phyloP scores from a whole-genome alignment of 169 alveolate genomes.

The Neospora caninum region DNA sequence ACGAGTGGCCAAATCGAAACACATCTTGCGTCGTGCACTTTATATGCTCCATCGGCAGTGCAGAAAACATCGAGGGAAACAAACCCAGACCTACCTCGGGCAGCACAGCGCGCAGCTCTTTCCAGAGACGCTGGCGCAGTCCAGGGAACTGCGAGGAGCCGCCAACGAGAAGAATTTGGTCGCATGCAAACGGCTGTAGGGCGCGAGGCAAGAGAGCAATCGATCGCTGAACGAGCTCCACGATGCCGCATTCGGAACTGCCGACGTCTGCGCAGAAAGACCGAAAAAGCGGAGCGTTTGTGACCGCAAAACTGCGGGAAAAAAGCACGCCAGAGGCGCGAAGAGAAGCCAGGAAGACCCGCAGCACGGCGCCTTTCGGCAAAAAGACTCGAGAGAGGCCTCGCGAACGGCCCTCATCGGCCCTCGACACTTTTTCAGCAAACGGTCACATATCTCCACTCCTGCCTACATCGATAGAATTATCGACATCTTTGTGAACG shows the following conservation, averaged over 20 bases:
- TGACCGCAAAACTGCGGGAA: neutral
- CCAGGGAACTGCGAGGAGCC: slow-evolving; percentile 78
- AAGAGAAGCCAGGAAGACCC: neutral
- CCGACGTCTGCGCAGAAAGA: slow-evolving; percentile 69
- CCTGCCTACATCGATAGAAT: too few species aligned
- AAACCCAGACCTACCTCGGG: slow-evolving; percentile 66
- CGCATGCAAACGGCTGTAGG: slow-evolving; percentile 72
- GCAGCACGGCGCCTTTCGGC: neutral
- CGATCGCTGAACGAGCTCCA: slow-evolving; percentile 76
- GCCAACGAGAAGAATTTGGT: slow-evolving; percentile 78
- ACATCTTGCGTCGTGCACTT: too few species aligned
- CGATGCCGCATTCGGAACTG: slow-evolving; percentile 76
- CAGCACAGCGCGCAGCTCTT: slow-evolving; percentile 72
- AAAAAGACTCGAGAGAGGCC: neutral
- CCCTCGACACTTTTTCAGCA: too few species aligned
- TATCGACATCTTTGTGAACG: too few species aligned
- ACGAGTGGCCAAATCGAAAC: too few species aligned
- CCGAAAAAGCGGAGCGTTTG: neutral
- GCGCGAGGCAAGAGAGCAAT: slow-evolving; percentile 75
- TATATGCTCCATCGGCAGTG: too few species aligned
- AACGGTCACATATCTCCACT: too few species aligned
- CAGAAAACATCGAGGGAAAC: too few species aligned
- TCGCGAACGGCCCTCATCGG: too few species aligned
- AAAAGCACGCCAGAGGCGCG: neutral
- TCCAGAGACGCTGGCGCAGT: slow-evolving; percentile 74